phyloP scores from a whole-genome alignment of 1,284 basidiomycete genomes.

The Rhodotorula sp. region DNA sequence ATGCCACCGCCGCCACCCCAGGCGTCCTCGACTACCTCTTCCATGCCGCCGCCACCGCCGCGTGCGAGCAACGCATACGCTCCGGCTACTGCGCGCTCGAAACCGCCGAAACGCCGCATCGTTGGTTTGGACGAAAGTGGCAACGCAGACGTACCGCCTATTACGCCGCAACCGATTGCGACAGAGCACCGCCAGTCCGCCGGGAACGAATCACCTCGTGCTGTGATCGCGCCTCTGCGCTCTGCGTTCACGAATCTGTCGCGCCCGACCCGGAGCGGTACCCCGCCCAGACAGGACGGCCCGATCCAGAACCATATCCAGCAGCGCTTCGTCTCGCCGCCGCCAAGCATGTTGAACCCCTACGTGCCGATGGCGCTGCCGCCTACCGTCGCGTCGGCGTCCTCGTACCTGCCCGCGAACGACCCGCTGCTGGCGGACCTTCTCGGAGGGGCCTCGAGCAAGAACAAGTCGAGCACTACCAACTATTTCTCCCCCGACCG shows the following conservation, averaged over 20 bases:
- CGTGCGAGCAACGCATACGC: neutral
- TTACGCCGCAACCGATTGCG: no score
- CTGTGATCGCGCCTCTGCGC: neutral
- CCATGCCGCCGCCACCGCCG: neutral
- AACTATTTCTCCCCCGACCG: constrained; percentile 17
- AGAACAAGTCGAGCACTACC: neutral
- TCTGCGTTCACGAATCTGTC: neutral
- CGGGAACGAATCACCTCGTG: neutral
- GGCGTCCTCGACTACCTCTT: no score
- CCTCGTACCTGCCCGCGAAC: constrained; percentile 23
- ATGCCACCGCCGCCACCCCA: no score
- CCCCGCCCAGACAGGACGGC: constrained; percentile 16
- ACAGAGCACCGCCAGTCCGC: no score
- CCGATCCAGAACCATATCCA: constrained; percentile 32
- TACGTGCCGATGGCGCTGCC: constrained; percentile 12
- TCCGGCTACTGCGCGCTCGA: neutral
- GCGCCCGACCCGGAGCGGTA: neutral
- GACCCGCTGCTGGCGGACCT: constrained; percentile 32
- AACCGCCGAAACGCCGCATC: neutral
- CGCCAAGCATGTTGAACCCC: constrained; percentile 16
- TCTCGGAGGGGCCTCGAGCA: neutral
- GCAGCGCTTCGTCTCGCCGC: constrained; percentile 31
- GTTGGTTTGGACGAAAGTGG: neutral
- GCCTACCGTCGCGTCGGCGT: neutral
- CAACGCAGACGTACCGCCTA: no score